Evolutionary conservation across 805 yeast species (phyloP).

Genomic region (Hanseniaspora osmophila): DNA sequence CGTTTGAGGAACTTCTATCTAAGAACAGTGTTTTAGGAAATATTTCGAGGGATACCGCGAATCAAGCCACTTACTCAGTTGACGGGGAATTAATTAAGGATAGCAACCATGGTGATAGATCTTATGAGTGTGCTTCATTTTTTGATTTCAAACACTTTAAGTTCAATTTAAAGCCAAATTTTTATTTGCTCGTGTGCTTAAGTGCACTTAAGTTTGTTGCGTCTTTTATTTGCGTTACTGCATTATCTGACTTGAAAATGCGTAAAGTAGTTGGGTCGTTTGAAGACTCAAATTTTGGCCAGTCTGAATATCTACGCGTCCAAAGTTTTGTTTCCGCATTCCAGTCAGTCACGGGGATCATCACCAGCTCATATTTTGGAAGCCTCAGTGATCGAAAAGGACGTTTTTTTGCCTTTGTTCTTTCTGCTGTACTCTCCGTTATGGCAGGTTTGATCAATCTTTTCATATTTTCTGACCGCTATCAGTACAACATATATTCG

Average conservation of each 20-base stretch:
- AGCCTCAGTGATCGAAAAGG: slow-evolving; percentile 12
- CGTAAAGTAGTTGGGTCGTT: not conserved
- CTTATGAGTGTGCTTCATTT: not conserved
- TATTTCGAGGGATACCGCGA: too few species aligned
- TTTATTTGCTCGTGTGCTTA: not conserved
- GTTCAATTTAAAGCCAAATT: not conserved
- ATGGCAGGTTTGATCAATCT: slow-evolving; percentile 13
- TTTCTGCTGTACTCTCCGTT: slow-evolving; percentile 16
- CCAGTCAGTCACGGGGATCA: not conserved
- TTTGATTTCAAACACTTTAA: not conserved
- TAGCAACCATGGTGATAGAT: too few species aligned
- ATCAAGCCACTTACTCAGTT: too few species aligned
- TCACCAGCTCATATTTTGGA: slow-evolving; percentile 9
- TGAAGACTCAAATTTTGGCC: not conserved
- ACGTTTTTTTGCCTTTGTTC: slow-evolving; percentile 9
- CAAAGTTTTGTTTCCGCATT: not conserved
- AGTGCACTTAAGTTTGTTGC: not conserved
- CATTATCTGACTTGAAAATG: not conserved
- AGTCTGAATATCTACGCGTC: not conserved
- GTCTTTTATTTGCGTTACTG: not conserved
- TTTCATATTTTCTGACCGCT: slow-evolving; percentile 2
- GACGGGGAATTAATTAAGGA: too few species aligned
- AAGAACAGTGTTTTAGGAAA: too few species aligned
- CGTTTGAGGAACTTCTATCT: too few species aligned
- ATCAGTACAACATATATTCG: slow-evolving; percentile 1